Evolutionary conservation across 1,284 basidiomycete species (phyloP).

Genomic region (Mrakiaceae sp.): DNA sequence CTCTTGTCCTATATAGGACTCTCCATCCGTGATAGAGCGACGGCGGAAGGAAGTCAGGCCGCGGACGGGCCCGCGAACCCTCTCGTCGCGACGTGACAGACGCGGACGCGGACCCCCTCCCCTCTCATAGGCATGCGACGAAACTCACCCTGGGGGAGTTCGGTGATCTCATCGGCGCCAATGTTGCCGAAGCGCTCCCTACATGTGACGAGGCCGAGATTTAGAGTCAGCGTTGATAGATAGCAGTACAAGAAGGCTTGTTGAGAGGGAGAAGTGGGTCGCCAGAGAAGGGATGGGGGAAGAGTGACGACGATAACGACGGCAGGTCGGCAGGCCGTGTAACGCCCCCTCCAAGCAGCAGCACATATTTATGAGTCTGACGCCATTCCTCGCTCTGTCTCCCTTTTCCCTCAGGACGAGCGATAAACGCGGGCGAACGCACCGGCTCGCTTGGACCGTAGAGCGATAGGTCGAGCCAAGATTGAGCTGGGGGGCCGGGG

Average conservation of each 20-base stretch:
- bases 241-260: conserved; percentile 46
- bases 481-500: not conserved
- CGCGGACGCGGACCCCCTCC: too few relatives aligned
- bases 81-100: too few relatives aligned
- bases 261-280: conserved; percentile 47
- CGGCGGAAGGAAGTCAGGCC: too few relatives aligned
- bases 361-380: not conserved
- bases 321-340: not conserved
- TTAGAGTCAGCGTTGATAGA: not conserved
- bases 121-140: too few relatives aligned
- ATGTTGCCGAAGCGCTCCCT: conserved; percentile 80
- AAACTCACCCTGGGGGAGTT: conserved; percentile 63
- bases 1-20: too few relatives aligned
- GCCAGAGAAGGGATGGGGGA: conserved; percentile 23
- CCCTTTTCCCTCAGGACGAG: not conserved
- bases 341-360: not conserved
- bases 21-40: too few relatives aligned
- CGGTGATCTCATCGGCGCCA: conserved; percentile 85
- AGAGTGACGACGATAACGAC: not conserved
- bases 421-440: not conserved
- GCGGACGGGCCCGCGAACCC: too few relatives aligned
- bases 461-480: not conserved
- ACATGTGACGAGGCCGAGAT: not conserved
- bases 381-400: not conserved
- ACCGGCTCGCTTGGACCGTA: not conserved